Conservation (phyloP, 805 yeast species). For the Sungouiella blattae region DNA sequence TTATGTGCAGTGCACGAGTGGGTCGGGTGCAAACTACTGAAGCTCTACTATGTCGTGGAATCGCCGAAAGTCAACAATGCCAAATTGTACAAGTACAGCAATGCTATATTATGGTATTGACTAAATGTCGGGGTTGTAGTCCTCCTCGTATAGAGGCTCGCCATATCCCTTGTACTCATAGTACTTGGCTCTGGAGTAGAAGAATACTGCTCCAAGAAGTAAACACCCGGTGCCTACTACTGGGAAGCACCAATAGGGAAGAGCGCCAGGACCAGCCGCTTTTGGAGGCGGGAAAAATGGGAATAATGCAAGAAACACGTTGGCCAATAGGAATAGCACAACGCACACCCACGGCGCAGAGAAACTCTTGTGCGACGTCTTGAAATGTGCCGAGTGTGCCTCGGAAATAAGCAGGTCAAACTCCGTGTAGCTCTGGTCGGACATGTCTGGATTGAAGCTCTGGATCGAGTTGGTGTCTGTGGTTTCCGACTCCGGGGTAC, state of each 20-base stretch:
- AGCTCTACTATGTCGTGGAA: too few relatives aligned
- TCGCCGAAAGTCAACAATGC: too few relatives aligned
- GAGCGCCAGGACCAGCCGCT: conserved; percentile 20
- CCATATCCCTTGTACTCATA: conserved; percentile 5
- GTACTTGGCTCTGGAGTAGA: conserved; percentile 10
- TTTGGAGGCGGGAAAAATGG: conserved; percentile 57
- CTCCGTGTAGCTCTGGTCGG: conserved; percentile 13
- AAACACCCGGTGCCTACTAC: conserved; percentile 48
- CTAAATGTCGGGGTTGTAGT: conserved; percentile 2
- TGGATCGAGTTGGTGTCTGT: conserved; percentile 2
- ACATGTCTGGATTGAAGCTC: conserved; percentile 2
- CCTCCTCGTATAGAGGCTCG: conserved; percentile 17
- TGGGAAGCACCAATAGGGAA: conserved; percentile 60
- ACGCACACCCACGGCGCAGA: conserved; percentile 31
- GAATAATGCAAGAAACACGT: conserved; percentile 48
- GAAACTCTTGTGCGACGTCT: conserved; percentile 8
- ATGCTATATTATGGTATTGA: too few relatives aligned
- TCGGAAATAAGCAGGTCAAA: conserved; percentile 15
- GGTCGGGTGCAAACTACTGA: too few relatives aligned
- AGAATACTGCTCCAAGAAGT: conserved; percentile 36
- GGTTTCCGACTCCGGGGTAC: not conserved
- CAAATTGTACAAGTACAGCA: too few relatives aligned
- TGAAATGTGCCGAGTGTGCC: not conserved
- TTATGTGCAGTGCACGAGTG: too few relatives aligned
- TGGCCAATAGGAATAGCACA: conserved; percentile 40